Evolutionary conservation across 768 basidiomycete species (phyloP).

Genomic region (Lactifluus piperatus): DNA sequence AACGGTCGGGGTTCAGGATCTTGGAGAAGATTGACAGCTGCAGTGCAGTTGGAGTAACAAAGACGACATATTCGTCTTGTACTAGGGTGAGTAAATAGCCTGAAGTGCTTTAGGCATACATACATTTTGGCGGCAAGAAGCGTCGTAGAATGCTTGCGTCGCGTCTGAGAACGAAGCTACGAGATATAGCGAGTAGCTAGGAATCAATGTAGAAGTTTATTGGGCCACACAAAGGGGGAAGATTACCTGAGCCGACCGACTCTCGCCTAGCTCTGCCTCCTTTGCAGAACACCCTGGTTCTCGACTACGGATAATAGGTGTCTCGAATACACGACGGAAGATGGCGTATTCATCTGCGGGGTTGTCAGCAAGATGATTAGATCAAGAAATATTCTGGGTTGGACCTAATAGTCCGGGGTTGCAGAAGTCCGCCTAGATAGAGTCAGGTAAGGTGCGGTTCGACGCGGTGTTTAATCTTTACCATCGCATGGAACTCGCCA

Average conservation of each 20-base stretch:
- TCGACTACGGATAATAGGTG: constrained; percentile 79
- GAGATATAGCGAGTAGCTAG: constrained; percentile 64
- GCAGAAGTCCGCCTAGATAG: constrained; percentile 73
- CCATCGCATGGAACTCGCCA: constrained; percentile 95
- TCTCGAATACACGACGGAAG: constrained; percentile 78
- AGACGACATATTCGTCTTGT: constrained; percentile 97
- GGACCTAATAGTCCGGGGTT: constrained; percentile 85
- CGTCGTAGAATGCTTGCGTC: constrained; percentile 75
- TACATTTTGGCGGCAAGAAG: constrained; percentile 88
- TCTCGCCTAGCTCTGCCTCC: constrained; percentile 71
- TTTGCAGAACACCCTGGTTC: constrained; percentile 63
- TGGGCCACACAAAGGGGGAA: not conserved
- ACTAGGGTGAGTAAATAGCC: not conserved
- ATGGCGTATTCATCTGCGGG: constrained; percentile 60
- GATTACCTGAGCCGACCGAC: constrained; percentile 63
- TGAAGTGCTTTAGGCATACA: constrained; percentile 22
- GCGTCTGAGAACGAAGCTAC: constrained; percentile 85
- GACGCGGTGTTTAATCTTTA: constrained; percentile 27
- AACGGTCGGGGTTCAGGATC: constrained; percentile 62
- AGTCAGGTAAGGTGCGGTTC: not conserved
- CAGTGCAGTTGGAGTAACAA: constrained; percentile 77
- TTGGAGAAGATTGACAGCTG: constrained; percentile 73
- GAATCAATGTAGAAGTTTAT: not conserved
- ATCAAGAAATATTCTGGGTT: constrained; percentile 4
- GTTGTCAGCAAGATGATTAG: not conserved